Evolutionary conservation across 1,284 basidiomycete genomes (phyloP), one percentile per base, ranked within the genome.

Genomic region (Hypsizygus ulmarius): DNA sequence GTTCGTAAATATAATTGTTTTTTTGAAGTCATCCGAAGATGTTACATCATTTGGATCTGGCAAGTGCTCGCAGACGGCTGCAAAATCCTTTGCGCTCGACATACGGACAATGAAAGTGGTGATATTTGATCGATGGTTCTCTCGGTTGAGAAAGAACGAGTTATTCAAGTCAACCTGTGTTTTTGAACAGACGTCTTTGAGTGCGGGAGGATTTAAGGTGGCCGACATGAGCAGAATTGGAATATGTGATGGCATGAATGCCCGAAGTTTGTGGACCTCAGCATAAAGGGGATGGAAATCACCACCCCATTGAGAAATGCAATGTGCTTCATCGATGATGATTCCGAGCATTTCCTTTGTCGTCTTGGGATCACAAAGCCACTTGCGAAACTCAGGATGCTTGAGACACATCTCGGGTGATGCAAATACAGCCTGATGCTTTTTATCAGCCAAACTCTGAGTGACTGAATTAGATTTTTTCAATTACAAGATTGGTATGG

Each of bases 391-490:
- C 14, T 35, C 48, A 7, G 38, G 35, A 45, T 70, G 60, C 30
- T 62, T 46, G 25, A 69, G 54, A 10, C 58, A 60, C 69, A 71
- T 71, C 50, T 72, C 67, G 2, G 68, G 67, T 1, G 64, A 67
- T 0, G 61, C 59, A 14, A 70, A 34, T 8, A 71, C 55, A 5
- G 53, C 63, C 16, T 58, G 61, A 43, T 61, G 59, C 9, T 59
- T 45, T 16, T 39, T n/a, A 5, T 50, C 45, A 30, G 21, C 52
- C 32, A 40, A 69, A 52, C 14, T 58, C 52, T 65, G 65, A 33
- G n/a, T 32, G 14, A 25, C 18, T 33, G 34, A 44, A 29, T 39
- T 7, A 44, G 28, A 11, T 21, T 36, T 7, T 25, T 3, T 25
- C 21, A 25, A 25, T 11, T 27, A 18, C n/a, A 14, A 33, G n/a